These are phyloP conservation scores for Tetrapisispora namnaoensis DNA, from an alignment of 805 yeast genomes.

Conservation along the genomic window DNA sequence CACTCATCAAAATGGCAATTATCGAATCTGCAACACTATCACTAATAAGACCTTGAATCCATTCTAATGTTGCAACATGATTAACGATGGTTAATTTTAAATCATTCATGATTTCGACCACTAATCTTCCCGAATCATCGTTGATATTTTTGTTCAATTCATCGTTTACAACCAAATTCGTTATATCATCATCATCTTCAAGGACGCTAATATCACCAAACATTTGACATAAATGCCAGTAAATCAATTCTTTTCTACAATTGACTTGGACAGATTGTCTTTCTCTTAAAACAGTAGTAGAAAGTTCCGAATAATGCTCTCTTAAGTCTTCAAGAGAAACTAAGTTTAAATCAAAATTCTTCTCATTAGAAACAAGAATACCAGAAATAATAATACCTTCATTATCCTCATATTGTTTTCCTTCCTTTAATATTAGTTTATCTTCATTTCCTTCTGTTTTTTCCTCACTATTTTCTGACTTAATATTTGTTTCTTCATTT, in stretches of 20 bases:
- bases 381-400: constrained; percentile 56
- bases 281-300: constrained; percentile 77
- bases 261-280: constrained; percentile 68
- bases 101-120: constrained; percentile 54
- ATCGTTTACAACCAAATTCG: constrained; percentile 26
- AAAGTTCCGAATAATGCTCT: constrained; percentile 70
- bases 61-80: constrained; percentile 59
- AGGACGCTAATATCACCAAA: constrained; percentile 71
- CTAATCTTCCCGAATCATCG: constrained; percentile 33
- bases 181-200: constrained; percentile 41
- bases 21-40: constrained; percentile 94
- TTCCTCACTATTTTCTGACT: not conserved
- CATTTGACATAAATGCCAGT: constrained; percentile 92
- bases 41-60: constrained; percentile 83
- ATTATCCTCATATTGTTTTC: constrained; percentile 33
- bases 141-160: constrained; percentile 22
- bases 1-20: constrained; percentile 79
- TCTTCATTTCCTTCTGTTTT: not conserved
- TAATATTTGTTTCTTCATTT: not conserved
- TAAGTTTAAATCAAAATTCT: constrained; percentile 78
- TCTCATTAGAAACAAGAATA: constrained; percentile 63
- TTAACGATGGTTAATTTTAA: constrained; percentile 42
- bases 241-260: constrained; percentile 70
- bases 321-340: constrained; percentile 80
- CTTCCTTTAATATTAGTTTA: not conserved